Conservation (phyloP, 306 rosid genomes). For the Cicer yamashitae region DNA sequence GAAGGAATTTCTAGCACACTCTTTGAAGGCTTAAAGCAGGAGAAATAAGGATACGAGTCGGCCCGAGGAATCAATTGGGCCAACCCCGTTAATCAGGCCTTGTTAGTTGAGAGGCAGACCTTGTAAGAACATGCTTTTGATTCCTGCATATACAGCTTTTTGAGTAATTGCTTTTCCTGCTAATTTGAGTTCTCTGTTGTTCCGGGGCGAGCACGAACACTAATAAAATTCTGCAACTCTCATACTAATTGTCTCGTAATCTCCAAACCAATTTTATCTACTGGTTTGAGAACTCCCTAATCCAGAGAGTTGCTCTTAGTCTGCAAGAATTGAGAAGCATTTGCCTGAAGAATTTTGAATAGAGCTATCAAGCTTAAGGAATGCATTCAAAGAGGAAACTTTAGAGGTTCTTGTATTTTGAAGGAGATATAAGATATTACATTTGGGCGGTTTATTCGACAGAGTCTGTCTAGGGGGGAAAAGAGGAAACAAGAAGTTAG, state of each 20-base stretch:
- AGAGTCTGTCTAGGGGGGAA: not conserved
- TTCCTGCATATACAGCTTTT: too few species aligned
- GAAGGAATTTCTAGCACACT: not conserved
- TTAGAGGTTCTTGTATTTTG: not conserved
- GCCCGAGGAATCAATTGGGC: not conserved
- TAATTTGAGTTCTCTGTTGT: not conserved
- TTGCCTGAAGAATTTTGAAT: not conserved
- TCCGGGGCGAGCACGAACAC: not conserved
- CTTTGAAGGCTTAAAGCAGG: not conserved
- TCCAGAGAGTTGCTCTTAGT: not conserved
- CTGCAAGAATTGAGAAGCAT: not conserved
- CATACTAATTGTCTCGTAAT: not conserved
- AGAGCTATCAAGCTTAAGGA: not conserved
- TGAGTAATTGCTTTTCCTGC: not conserved
- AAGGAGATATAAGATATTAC: not conserved
- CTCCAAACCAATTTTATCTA: slow-evolving; percentile 17
- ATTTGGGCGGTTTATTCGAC: not conserved
- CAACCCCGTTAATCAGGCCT: not conserved
- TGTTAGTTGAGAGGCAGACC: not conserved
- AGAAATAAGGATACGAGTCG: not conserved
- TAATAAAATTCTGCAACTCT: not conserved
- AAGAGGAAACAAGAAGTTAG: not conserved
- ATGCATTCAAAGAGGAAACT: not conserved
- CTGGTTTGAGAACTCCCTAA: not conserved
- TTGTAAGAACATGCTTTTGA: not conserved